phyloP scores from a whole-genome alignment of 2,329 filamentous ascomycete species.

The Fusarium agapanthi region DNA sequence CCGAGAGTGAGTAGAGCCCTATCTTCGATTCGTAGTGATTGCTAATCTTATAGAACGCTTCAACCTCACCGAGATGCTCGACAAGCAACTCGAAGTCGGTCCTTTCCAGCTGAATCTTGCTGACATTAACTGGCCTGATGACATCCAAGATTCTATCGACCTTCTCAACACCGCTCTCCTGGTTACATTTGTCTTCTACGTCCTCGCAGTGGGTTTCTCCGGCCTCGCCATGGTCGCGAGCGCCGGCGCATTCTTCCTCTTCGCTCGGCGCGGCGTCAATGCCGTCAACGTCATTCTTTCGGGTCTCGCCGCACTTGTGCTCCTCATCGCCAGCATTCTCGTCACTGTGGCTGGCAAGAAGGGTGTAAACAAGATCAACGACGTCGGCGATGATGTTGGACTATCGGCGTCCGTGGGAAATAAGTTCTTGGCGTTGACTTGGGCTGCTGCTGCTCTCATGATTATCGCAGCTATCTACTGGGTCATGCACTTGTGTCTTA shows the following conservation, averaged over 20 bases:
- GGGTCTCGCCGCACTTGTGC: constrained; percentile 47
- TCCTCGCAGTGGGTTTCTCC: constrained; percentile 53
- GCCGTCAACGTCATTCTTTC: constrained; percentile 52
- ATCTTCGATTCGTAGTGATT: neutral
- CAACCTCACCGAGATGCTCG: constrained; percentile 58
- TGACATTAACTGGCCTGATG: constrained; percentile 55
- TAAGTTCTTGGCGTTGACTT: constrained; percentile 57
- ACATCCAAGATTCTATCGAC: constrained; percentile 58
- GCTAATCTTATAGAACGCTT: constrained; percentile 46
- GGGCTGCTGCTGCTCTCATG: constrained; percentile 59
- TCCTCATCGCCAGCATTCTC: constrained; percentile 55
- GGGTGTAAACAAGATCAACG: constrained; percentile 54
- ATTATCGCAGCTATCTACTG: constrained; percentile 52
- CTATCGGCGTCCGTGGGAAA: constrained; percentile 54
- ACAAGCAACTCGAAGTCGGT: constrained; percentile 56
- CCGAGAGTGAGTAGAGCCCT: constrained; percentile 48
- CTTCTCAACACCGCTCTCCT: constrained; percentile 59
- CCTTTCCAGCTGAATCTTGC: constrained; percentile 55
- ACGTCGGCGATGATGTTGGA: constrained; percentile 54
- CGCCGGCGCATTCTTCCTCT: constrained; percentile 48
- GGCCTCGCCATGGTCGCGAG: constrained; percentile 55
- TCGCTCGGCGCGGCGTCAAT: constrained; percentile 36
- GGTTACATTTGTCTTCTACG: constrained; percentile 60
- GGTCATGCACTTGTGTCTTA: constrained; percentile 46
- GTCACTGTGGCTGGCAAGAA: constrained; percentile 53